Evolutionary conservation across 768 basidiomycete species (phyloP), one percentile per base, ranked within the genome.

Genomic region (Suillus spraguei): DNA sequence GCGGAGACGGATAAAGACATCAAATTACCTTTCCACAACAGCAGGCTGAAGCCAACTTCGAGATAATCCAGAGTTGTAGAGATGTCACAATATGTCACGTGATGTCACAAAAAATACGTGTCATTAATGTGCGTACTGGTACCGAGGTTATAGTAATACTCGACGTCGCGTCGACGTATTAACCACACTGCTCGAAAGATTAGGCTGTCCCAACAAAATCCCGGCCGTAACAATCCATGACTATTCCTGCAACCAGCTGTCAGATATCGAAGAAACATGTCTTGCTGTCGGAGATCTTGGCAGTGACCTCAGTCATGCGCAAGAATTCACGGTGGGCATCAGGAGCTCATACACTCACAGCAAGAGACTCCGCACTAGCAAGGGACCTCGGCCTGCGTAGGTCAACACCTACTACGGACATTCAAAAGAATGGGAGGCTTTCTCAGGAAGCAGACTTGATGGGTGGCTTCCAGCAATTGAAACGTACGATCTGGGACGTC

Each of bases 291-390:
- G 95, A 99, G 81, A 91, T 98, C 65, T 84, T 95, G 59, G 82
- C 92, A 20, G 93, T 99, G 67, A 97, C 95, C 41, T 91, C 93
- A 2, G 85, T 87, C 22, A 99, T 99, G 96, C 92, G 97, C 75
- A 94, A 95, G 81, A 99, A 99, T 78, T 95, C 96, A 53, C 87
- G 97, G 50, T 98, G 97, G 97, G 91, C 96, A 20, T 87, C 91
- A 14, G 85, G 85, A 52, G 84, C 84, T 33, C 85, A 87, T 70
- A 85, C 84, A 32, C 81, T 86, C 69, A 81, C 83, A 49, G 78
- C 85, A 58, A 82, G 85, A 66, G 90, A 90, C 70, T 84, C 88
- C 22, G 83, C 86, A 2, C 78, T 94, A 46, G 90, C 90, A 54
- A 89, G 82, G 70, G 89, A 88, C 69, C 84, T 91, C 47, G 92